A percentile compares a stretch with the other conserved stretches of the same genome.
Conservation (phyloP, 257 asterid species). For the Solanum neorickii region DNA sequence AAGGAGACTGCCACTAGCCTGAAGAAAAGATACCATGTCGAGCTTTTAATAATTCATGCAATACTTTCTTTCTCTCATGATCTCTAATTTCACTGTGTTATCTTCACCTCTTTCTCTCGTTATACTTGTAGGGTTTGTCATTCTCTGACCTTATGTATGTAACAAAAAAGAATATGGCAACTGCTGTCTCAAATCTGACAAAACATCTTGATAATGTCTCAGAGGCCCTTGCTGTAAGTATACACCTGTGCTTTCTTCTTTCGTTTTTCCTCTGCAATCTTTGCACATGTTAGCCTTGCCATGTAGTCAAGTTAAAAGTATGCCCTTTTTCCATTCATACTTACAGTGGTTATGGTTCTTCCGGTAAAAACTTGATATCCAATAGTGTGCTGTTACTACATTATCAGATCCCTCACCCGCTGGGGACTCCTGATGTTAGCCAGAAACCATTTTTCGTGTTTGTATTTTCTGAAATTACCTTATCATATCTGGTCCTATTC, state of each 20-base stretch:
- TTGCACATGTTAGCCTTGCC: background rate
- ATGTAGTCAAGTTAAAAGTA: background rate
- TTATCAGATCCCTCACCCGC: background rate
- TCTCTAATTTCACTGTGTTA: background rate
- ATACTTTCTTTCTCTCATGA: background rate
- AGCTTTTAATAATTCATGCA: background rate
- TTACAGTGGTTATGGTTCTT: background rate
- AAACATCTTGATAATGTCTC: constrained; percentile 76
- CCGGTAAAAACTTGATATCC: background rate
- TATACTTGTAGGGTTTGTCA: constrained; percentile 49
- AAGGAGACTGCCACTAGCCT: background rate
- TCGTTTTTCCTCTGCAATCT: background rate
- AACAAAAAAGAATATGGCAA: constrained; percentile 69
- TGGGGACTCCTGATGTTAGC: background rate
- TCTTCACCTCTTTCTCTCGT: background rate
- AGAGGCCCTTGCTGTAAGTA: constrained; percentile 77
- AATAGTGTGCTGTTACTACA: background rate
- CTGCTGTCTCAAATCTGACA: constrained; percentile 80
- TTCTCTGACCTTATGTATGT: constrained; percentile 93
- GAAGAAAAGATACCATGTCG: background rate
- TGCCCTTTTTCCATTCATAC: background rate
- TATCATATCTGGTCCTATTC: background rate
- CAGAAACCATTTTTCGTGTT: background rate
- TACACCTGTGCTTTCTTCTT: background rate
- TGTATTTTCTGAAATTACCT: background rate